These are phyloP conservation scores for Geotrichum candidum DNA, from an alignment of 1,139 yeast genomes.

Conservation along the genomic window DNA sequence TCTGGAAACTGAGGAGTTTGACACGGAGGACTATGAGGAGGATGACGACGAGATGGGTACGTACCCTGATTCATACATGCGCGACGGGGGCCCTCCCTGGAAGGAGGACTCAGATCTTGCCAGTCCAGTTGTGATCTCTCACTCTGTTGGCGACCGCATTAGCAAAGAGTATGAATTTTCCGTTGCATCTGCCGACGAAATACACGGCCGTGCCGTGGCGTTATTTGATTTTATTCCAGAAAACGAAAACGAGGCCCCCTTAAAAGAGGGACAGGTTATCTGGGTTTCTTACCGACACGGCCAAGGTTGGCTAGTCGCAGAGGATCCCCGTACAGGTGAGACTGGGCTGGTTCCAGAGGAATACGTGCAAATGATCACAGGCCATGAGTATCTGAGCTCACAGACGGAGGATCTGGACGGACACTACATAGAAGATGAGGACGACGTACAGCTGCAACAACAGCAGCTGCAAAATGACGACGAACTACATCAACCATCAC, in stretches of 20 bases:
- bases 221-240: slow-evolving; percentile 87
- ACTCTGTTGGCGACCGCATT: slow-evolving; percentile 30
- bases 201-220: slow-evolving; percentile 68
- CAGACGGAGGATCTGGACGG: not conserved
- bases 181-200: slow-evolving; percentile 36
- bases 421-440: not conserved
- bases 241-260: slow-evolving; percentile 81
- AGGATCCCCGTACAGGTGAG: slow-evolving; percentile 67
- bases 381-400: slow-evolving; percentile 7
- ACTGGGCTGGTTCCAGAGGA: slow-evolving; percentile 96
- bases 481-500: not conserved
- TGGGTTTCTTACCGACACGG: slow-evolving; percentile 91
- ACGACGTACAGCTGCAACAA: not conserved
- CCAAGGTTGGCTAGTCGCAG: slow-evolving; percentile 97
- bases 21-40: slow-evolving; percentile 1
- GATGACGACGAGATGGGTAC: not conserved
- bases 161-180: slow-evolving; percentile 34
- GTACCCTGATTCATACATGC: slow-evolving; percentile 16
- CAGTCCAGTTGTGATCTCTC: slow-evolving; percentile 26
- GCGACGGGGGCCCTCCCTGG: slow-evolving; percentile 35
- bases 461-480: not conserved
- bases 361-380: slow-evolving; percentile 55
- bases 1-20: slow-evolving; percentile 12
- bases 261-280: slow-evolving; percentile 74
- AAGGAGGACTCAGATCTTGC: slow-evolving; percentile 31